Percentiles rank a stretch among this genome's conserved stretches.
phyloP scores from a whole-genome alignment of 495 filamentous ascomycete genomes.

The Penicillium manginii region DNA sequence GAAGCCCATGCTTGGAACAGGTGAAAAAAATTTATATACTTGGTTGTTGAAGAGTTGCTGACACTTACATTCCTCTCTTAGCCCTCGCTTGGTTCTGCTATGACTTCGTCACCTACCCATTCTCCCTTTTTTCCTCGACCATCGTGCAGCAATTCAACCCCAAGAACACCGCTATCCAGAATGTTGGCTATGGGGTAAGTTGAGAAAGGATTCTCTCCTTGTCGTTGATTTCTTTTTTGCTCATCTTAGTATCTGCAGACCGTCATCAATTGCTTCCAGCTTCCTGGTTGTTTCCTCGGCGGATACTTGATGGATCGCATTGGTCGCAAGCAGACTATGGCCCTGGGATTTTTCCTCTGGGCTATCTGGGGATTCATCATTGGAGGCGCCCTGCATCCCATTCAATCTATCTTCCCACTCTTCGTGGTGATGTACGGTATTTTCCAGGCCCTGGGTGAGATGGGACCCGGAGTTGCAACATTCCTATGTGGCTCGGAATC shows the following conservation, averaged over 20 bases:
- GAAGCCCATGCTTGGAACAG: constrained; percentile 45
- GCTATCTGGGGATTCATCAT: constrained; percentile 52
- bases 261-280: constrained; percentile 53
- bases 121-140: constrained; percentile 43
- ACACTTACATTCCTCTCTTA: constrained; percentile 1
- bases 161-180: constrained; percentile 45
- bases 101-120: constrained; percentile 48
- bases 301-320: constrained; percentile 53
- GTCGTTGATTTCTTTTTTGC: not conserved
- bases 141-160: constrained; percentile 40
- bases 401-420: constrained; percentile 49
- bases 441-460: constrained; percentile 49
- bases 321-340: constrained; percentile 51
- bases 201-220: not conserved
- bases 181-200: constrained; percentile 46
- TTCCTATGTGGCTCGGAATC: constrained; percentile 51
- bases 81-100: constrained; percentile 46
- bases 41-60: too few relatives aligned
- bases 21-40: constrained; percentile 26
- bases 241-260: constrained; percentile 23
- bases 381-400: constrained; percentile 44
- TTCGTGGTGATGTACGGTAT: constrained; percentile 58
- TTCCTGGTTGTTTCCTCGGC: constrained; percentile 52
- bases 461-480: constrained; percentile 52
- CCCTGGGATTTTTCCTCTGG: constrained; percentile 46